Evolutionary conservation across 345 rosid genomes (phyloP), one percentile per base, ranked within the genome.

Genomic region (Dimocarpus longan): DNA sequence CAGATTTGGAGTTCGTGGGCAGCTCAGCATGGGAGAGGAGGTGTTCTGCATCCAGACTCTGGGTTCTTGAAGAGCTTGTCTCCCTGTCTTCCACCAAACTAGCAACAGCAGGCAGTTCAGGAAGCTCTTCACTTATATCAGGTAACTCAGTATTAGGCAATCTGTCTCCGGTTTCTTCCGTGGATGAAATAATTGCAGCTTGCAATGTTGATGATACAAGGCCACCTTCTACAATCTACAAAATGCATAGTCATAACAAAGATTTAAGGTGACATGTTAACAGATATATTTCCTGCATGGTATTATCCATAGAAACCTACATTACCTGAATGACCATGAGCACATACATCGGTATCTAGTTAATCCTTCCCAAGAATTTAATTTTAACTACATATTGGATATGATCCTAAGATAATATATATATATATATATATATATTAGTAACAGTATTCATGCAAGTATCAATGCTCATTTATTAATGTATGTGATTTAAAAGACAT

Each of bases 21-120:
- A 78, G 76, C 76, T 83, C 86, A 69, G 84, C 82, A 42, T 71
- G 60, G 44, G 85, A 71, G 43, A 91, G 78, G 57, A 91, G 85
- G 71, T 83, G 85, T 18, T 87, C 91, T 39, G 67, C 89, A 57
- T 89, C 94, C 89, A 93, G 83, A 85, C 94, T 95, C 82, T 84
- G 91, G 59, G 98, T 90, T 82, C 82, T 90, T 9, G 97, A 95
- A 79, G 88, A 69, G 78, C 95, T 93, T 40, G 86, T 81, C 80
- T 92, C 91, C 79, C 76, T 74, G 46, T 80, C 90, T 77, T 87
- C 84, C 22, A 68, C 71, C 19, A 83, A 82, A 71, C 77, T 80
- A 43, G 82, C 75, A 74, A 37, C 74, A 26, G 82, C 87, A 4
- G 80, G 84, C 82, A 82, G 73, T 13, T 79, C 68, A 66, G 82